Evolutionary conservation across 2,329 filamentous ascomycete genomes (phyloP).

Genomic region (Penicillium sp.): DNA sequence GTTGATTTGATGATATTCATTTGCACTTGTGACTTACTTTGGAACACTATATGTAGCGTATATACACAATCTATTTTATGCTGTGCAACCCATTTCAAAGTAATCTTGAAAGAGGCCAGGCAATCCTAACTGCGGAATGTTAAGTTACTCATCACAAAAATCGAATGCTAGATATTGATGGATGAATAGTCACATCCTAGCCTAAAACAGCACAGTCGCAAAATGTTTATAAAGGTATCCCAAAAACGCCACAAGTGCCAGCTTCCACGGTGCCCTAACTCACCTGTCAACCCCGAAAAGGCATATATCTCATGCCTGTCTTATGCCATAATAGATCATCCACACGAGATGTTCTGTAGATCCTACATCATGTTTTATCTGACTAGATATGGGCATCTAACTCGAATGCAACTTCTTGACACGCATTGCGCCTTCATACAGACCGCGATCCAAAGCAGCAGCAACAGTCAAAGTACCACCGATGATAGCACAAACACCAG

Average conservation of each 20-base stretch:
- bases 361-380: neutral
- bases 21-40: neutral
- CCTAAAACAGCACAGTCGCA: conserved; percentile 5
- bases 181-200: conserved; percentile 4
- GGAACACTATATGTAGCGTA: neutral
- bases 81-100: too few species aligned
- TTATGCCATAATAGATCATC: neutral
- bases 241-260: conserved; percentile 14
- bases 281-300: neutral
- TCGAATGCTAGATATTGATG: conserved; percentile 4
- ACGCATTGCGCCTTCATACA: conserved; percentile 83
- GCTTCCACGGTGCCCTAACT: neutral
- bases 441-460: conserved; percentile 82
- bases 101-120: too few species aligned
- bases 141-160: neutral
- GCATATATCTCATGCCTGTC: neutral
- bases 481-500: conserved; percentile 89
- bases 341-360: neutral
- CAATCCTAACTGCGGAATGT: too few species aligned
- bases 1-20: neutral
- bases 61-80: neutral
- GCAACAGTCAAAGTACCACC: conserved; percentile 95
- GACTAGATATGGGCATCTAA: conserved; percentile 34
- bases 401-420: conserved; percentile 80
- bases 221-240: conserved; percentile 10